Conservation (phyloP, 306 rosid genomes). For the Fragaria nilgerrensis region DNA sequence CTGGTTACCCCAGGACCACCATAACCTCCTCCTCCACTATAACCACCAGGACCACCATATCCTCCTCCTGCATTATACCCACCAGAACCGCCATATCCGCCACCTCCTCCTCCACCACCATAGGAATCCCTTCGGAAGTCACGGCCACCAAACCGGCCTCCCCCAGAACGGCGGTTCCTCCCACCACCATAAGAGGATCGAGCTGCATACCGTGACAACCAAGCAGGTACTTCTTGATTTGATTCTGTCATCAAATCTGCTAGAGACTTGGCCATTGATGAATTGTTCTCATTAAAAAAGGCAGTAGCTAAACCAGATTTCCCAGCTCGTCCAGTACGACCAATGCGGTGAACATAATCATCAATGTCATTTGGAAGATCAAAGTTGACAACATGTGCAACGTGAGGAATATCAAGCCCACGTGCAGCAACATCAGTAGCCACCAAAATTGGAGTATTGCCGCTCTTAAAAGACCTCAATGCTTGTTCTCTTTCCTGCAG, state of each 20-base stretch:
- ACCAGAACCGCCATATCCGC: constrained; percentile 45
- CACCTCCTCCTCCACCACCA: constrained; percentile 53
- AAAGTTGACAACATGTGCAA: constrained; percentile 85
- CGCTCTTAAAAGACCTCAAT: constrained; percentile 77
- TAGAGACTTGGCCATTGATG: constrained; percentile 64
- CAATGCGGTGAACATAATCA: constrained; percentile 90
- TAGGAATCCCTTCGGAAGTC: constrained; percentile 64
- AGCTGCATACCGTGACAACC: constrained; percentile 75
- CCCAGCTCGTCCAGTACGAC: constrained; percentile 92
- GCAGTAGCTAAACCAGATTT: constrained; percentile 88
- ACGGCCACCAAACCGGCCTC: constrained; percentile 77
- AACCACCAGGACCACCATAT: constrained; percentile 56
- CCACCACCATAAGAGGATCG: constrained; percentile 67
- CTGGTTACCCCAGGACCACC: constrained; percentile 64
- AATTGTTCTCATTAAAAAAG: constrained; percentile 77
- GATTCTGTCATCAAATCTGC: constrained; percentile 82
- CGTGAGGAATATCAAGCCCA: constrained; percentile 90
- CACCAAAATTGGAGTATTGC: constrained; percentile 82
- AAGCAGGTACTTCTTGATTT: constrained; percentile 80
- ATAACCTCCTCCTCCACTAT: constrained; percentile 67
- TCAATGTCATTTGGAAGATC: constrained; percentile 93
- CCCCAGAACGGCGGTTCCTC: constrained; percentile 77
- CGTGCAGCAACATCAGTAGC: constrained; percentile 97
- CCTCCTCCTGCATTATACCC: constrained; percentile 50
- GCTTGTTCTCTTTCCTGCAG: constrained; percentile 86